phyloP scores from a whole-genome alignment of 2,329 filamentous ascomycete species.

The Thelonectria discophora region DNA sequence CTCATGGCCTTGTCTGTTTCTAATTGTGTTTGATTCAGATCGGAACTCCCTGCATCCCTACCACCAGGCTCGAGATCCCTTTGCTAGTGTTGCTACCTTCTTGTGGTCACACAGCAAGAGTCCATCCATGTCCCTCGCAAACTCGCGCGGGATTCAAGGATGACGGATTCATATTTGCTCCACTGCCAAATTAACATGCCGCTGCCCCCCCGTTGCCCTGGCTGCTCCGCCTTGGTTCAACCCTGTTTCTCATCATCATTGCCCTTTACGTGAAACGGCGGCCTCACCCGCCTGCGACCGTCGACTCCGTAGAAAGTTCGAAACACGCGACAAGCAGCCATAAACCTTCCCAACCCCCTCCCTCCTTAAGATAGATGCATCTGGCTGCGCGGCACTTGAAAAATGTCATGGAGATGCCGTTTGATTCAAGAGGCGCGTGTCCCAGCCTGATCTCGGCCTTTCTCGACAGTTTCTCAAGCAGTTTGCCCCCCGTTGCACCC shows the following conservation, averaged over 20 bases:
- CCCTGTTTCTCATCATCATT: slow-evolving; percentile 32
- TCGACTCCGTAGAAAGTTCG: slow-evolving; percentile 32
- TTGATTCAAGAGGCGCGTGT: slow-evolving; percentile 27
- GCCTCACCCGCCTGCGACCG: slow-evolving; percentile 33
- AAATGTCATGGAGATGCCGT: slow-evolving; percentile 20
- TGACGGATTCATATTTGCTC: slow-evolving; percentile 9
- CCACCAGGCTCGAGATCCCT: not conserved
- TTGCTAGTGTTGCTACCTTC: slow-evolving; percentile 8
- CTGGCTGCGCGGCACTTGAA: slow-evolving; percentile 26
- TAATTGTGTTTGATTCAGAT: slow-evolving; percentile 12
- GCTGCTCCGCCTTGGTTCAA: slow-evolving; percentile 21
- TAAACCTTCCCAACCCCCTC: slow-evolving; percentile 27
- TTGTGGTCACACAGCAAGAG: slow-evolving; percentile 6
- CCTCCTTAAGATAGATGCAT: slow-evolving; percentile 27
- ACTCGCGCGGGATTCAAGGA: not conserved
- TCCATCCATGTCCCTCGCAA: not conserved
- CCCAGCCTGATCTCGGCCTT: slow-evolving; percentile 18
- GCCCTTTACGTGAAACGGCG: slow-evolving; percentile 37
- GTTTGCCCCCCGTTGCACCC: slow-evolving; percentile 4
- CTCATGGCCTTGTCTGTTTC: not conserved
- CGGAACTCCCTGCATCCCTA: slow-evolving; percentile 10
- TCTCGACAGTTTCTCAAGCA: not conserved
- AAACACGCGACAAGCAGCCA: slow-evolving; percentile 38
- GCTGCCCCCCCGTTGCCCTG: slow-evolving; percentile 15
- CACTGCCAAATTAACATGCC: slow-evolving; percentile 24